Percentiles rank a stretch among this genome's conserved stretches.
Conservation (phyloP, 495 filamentous ascomycete genomes). For the Aspergillus olivimuriae region DNA sequence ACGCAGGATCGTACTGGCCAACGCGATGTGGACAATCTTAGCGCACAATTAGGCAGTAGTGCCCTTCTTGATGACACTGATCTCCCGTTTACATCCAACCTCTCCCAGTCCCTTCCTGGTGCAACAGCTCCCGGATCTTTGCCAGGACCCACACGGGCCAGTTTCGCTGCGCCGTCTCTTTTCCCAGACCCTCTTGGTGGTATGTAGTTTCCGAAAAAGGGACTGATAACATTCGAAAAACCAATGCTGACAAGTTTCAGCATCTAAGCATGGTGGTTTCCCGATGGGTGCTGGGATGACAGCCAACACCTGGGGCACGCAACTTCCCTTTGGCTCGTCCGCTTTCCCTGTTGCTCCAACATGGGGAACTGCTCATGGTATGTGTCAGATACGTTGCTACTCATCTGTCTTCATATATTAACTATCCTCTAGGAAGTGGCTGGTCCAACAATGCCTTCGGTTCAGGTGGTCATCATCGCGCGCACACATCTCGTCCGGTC, state of each 20-base stretch:
- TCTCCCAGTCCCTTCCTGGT: slow-evolving; percentile 37
- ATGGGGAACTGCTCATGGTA: slow-evolving; percentile 39
- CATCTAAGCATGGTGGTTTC: slow-evolving; percentile 30
- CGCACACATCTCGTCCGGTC: slow-evolving; percentile 46
- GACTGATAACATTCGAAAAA: too few species aligned
- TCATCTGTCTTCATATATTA: slow-evolving; percentile 12
- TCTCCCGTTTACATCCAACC: slow-evolving; percentile 38
- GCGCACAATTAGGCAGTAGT: slow-evolving; percentile 83
- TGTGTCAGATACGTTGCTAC: slow-evolving; percentile 8
- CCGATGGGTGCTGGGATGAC: slow-evolving; percentile 28
- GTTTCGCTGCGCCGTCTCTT: slow-evolving; percentile 41
- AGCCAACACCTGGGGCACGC: slow-evolving; percentile 32
- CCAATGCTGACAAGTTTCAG: slow-evolving; percentile 9
- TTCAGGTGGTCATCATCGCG: slow-evolving; percentile 35
- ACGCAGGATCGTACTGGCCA: slow-evolving; percentile 46
- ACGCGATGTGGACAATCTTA: slow-evolving; percentile 64
- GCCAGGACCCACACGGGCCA: slow-evolving; percentile 34
- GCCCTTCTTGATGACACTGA: slow-evolving; percentile 83
- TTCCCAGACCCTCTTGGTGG: slow-evolving; percentile 47
- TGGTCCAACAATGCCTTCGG: slow-evolving; percentile 51
- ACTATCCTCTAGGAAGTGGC: slow-evolving; percentile 30
- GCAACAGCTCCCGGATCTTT: slow-evolving; percentile 25
- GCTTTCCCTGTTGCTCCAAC: slow-evolving; percentile 33
- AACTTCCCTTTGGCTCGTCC: slow-evolving; percentile 37
- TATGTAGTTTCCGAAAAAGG: slow-evolving; percentile 17